A percentile compares a stretch with the other conserved stretches of the same genome.
Evolutionary conservation across 2,329 filamentous ascomycete species (phyloP).

Genomic region (Scytalidium lignicola): DNA sequence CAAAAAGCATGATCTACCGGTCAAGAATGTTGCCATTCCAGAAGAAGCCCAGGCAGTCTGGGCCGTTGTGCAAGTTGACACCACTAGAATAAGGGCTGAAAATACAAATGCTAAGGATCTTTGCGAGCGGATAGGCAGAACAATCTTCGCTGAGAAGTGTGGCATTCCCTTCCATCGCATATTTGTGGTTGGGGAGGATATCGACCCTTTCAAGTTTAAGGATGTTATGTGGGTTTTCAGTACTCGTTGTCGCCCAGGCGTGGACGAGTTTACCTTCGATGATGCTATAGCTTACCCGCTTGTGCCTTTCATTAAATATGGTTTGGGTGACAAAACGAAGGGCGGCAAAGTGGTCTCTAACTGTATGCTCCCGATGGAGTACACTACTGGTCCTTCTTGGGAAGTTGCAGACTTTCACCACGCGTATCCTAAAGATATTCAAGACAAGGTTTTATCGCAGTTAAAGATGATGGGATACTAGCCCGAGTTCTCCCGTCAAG

Average conservation of each 20-base stretch:
- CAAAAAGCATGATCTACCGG: conserved; percentile 34
- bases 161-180: conserved; percentile 39
- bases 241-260: conserved; percentile 39
- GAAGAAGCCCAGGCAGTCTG: conserved; percentile 44
- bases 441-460: conserved; percentile 33
- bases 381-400: conserved; percentile 31
- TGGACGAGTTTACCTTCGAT: conserved; percentile 41
- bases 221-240: conserved; percentile 45
- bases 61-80: conserved; percentile 51
- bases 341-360: conserved; percentile 44
- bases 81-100: conserved; percentile 48
- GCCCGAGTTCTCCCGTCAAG: no score
- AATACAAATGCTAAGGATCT: conserved; percentile 40
- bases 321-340: conserved; percentile 20
- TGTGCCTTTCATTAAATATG: conserved; percentile 43
- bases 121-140: conserved; percentile 34
- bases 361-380: conserved; percentile 37
- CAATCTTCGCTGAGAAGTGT: conserved; percentile 38
- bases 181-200: conserved; percentile 42
- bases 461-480: no score
- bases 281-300: conserved; percentile 38
- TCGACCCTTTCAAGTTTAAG: conserved; percentile 40
- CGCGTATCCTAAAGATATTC: conserved; percentile 34
- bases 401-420: conserved; percentile 28
- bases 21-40: conserved; percentile 38